These are phyloP conservation scores for Magnolia changhungtana DNA, from an alignment of 164 flowering plant genomes.

Conservation along the genomic window DNA sequence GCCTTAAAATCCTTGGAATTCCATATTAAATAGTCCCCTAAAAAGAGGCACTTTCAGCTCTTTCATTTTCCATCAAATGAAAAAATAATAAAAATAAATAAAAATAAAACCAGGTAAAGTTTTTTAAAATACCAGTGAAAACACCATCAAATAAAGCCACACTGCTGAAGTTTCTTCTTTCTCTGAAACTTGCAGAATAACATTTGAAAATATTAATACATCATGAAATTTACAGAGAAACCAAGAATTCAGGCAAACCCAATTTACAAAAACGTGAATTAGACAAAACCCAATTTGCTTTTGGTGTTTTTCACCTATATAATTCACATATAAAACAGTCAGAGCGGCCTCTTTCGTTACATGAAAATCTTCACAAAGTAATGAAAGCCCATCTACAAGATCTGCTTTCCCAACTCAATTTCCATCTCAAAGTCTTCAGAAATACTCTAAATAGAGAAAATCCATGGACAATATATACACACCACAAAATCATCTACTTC, in stretches of 20 bases:
- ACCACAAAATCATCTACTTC: not conserved
- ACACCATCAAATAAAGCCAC: not conserved
- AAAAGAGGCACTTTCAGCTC: no score
- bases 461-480: not conserved
- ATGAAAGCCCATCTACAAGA: not conserved
- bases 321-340: not conserved
- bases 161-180: not conserved
- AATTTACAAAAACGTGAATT: not conserved
- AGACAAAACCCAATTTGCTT: not conserved
- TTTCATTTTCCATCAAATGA: no score
- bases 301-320: not conserved
- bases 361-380: not conserved
- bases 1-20: no score
- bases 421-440: not conserved
- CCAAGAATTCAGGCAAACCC: not conserved
- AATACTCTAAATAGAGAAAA: not conserved
- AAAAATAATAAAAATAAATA: not conserved
- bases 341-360: not conserved
- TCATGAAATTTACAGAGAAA: not conserved
- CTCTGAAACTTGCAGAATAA: not conserved
- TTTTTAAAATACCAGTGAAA: no score
- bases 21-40: no score
- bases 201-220: not conserved
- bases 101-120: not conserved
- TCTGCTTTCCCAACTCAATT: not conserved